phyloP scores from a whole-genome alignment of 495 filamentous ascomycete species.

The Daldinia loculata region DNA sequence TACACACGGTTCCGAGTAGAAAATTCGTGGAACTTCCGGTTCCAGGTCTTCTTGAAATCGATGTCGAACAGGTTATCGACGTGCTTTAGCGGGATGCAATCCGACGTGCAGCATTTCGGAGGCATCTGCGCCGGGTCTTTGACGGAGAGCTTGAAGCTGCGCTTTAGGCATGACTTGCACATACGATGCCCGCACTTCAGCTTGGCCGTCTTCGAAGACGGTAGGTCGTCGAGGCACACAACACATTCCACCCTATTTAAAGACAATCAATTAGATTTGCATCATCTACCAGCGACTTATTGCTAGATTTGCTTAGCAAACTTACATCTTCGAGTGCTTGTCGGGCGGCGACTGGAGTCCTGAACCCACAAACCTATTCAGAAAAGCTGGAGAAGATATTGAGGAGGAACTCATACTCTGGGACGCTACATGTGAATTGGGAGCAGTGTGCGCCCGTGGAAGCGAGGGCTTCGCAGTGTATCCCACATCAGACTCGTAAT shows the following conservation, averaged over 20 bases:
- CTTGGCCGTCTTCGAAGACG: slow-evolving; percentile 67
- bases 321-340: slow-evolving; percentile 49
- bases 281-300: background rate
- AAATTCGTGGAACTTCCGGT: slow-evolving; percentile 76
- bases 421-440: slow-evolving; percentile 48
- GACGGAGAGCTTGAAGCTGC: slow-evolving; percentile 75
- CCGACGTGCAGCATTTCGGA: slow-evolving; percentile 75
- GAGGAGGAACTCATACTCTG: slow-evolving; percentile 52
- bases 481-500: slow-evolving; percentile 52
- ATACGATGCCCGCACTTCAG: slow-evolving; percentile 79
- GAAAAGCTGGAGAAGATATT: slow-evolving; percentile 48
- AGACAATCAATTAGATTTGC: slow-evolving; percentile 36
- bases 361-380: slow-evolving; percentile 47
- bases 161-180: slow-evolving; percentile 77
- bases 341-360: slow-evolving; percentile 42
- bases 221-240: slow-evolving; percentile 70
- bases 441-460: slow-evolving; percentile 49
- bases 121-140: slow-evolving; percentile 82
- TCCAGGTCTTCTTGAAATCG: slow-evolving; percentile 79
- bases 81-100: slow-evolving; percentile 75
- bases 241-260: slow-evolving; percentile 70
- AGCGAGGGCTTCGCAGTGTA: slow-evolving; percentile 42
- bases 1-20: slow-evolving; percentile 77
- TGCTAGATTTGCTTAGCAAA: slow-evolving; percentile 10
- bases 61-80: slow-evolving; percentile 77